Base-by-base conservation (phyloP, 1,284 basidiomycete genomes). In the Papiliotrema flavescens region DNA sequence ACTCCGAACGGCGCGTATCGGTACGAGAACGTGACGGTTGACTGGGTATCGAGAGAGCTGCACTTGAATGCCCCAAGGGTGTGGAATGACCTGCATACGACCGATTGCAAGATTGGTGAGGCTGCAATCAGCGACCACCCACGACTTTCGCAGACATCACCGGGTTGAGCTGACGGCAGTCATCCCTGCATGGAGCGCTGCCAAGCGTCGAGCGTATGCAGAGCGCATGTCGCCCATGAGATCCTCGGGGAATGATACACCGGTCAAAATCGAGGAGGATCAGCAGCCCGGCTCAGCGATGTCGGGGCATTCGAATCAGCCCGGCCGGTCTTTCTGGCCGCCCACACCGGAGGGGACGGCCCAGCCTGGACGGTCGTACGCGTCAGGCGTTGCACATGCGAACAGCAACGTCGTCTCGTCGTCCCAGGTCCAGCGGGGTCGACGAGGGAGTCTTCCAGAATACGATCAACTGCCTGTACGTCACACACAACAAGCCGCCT, bases 71-170 rank as follows among this genome's bases (percentile, higher is more conserved):
- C 75, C 9, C 58, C 55, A 3, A 56, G 62, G 34, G 71, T 68
- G 47, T 76, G 73, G 71, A 65, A 63, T 32, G 58, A 65, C 26
- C 64, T 69, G 0, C 59, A 62, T 7, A 67, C 68, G 1, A 54
- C 69, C 11, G 74, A 77, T 55, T 65, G 67, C 42, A 59, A 64
- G n/a, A 63, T 77, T 20, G 56, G 74, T 76, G 53, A 65, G 75
- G 69, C 6, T 36, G 24, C 24, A 7, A 22, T 41, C 28, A 32
- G 28, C 28, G 26, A 24, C 8, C 20, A 19, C 35, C 26, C 15
- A 9, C 8, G 26, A n/a, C 19, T 3, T 4, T 5, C 47, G 11
- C 11, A 37, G 47, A 8, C n/a, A 32, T 6, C 9, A 6, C 5
- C 28, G 24, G 3, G 6, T 28, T 32, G 32, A 19, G n/a, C 22